Conservation (phyloP, 306 rosid genomes). For the Begonia fuchsioides region DNA sequence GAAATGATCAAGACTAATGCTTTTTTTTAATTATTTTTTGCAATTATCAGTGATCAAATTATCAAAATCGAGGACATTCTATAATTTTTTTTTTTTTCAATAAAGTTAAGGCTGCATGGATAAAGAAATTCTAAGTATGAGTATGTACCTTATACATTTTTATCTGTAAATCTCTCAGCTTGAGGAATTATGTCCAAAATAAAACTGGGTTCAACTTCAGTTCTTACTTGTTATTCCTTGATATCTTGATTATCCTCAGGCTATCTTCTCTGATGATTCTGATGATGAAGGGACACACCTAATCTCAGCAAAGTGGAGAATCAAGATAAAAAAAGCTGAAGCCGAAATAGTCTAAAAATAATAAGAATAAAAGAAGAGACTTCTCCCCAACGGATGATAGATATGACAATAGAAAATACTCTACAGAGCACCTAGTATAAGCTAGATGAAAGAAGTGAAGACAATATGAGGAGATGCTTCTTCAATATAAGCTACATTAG, state of each 20-base stretch:
- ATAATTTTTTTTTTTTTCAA: no score
- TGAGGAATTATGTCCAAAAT: not conserved
- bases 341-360: constrained; percentile 52
- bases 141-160: no score
- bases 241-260: constrained; percentile 28
- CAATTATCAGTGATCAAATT: no score
- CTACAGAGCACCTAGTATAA: constrained; percentile 20
- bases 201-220: not conserved
- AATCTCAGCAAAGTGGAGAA: constrained; percentile 32
- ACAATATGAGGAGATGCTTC: no score
- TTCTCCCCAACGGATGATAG: constrained; percentile 41
- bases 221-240: not conserved
- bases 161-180: no score
- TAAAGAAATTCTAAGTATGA: no score
- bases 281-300: constrained; percentile 53
- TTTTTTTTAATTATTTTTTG: not conserved
- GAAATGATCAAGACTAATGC: not conserved
- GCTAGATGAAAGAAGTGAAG: constrained; percentile 37
- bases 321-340: constrained; percentile 56
- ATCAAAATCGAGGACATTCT: no score
- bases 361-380: constrained; percentile 34
- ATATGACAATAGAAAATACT: constrained; percentile 27
- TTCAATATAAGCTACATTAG: no score
- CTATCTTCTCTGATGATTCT: constrained; percentile 92
- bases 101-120: no score